These are phyloP conservation scores for Phytophthora constricta DNA, from an alignment of 352 stramenopile species.

Conservation along the genomic window DNA sequence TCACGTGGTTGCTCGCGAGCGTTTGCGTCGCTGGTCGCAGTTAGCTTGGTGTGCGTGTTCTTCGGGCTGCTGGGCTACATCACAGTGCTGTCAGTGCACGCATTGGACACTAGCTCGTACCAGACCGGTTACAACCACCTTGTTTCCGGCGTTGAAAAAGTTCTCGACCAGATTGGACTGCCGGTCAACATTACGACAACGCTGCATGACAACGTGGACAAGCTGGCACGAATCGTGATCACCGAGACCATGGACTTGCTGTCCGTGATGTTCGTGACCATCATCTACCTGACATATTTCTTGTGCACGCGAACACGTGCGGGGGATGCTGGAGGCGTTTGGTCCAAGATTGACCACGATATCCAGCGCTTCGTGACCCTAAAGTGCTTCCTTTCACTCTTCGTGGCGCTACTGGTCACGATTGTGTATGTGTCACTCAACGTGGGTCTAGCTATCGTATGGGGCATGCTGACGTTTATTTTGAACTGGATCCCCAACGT, in stretches of 20 bases:
- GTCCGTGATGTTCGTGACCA: slow-evolving; percentile 90
- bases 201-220: slow-evolving; percentile 91
- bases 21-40: slow-evolving; percentile 81
- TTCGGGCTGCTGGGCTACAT: slow-evolving; percentile 89
- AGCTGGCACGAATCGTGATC: slow-evolving; percentile 82
- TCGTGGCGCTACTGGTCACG: slow-evolving; percentile 87
- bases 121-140: slow-evolving; percentile 85
- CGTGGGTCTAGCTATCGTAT: slow-evolving; percentile 86
- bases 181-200: slow-evolving; percentile 90
- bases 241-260: slow-evolving; percentile 91
- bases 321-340: slow-evolving; percentile 84
- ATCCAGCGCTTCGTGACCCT: slow-evolving; percentile 90
- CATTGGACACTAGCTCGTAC: slow-evolving; percentile 81
- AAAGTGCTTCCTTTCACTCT: slow-evolving; percentile 90
- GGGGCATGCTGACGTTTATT: slow-evolving; percentile 90
- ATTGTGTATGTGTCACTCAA: slow-evolving; percentile 92
- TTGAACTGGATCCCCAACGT: slow-evolving; percentile 92
- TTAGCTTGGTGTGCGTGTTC: slow-evolving; percentile 88
- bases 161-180: slow-evolving; percentile 78
- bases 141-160: slow-evolving; percentile 64
- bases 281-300: slow-evolving; percentile 92
- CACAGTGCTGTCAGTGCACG: slow-evolving; percentile 86
- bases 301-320: slow-evolving; percentile 84
- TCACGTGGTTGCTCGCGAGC: slow-evolving; percentile 85
- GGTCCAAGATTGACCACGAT: slow-evolving; percentile 90